Base-by-base conservation (phyloP, 2,329 filamentous ascomycete species). In the Ophiostoma sp. region DNA sequence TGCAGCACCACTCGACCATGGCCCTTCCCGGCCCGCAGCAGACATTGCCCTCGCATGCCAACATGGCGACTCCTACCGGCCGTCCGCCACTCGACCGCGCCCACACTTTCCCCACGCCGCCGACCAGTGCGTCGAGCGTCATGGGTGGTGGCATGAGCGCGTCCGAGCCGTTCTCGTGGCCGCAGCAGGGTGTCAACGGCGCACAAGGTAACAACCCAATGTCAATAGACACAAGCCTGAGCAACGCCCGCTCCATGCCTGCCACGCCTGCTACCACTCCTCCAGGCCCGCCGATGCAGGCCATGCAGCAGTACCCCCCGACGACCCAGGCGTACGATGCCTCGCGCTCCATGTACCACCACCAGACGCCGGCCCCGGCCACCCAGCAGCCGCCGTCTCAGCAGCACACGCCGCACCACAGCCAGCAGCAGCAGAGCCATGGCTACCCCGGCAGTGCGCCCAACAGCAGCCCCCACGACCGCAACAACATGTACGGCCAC, bases 91-190 rank as follows among this genome's bases (percentile, higher is more conserved):
- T 97, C 50, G 95, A 98, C 76, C 90, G 95, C 70, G 92, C 94
- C 19, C 93, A 97, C 81, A 97, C 94, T 1, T 98, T 98, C 82
- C 95, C 95, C 3, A 98, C 95, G 3, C 95, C 95, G 48, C 95
- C 95, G 1, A 93, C 95, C 0, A 98, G 93, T 81, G 93, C 94
- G n/a, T 96, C 94, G 0, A 93, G 94, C 82, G 89, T 97, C 63
- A 94, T 91, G 83, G 87, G 84, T 12, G 86, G 84, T 11, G 83
- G 88, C 75, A 93, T 97, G 87, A 90, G 90, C 63, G 88, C 88
- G 76, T 90, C 92, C 52, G 92, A 93, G 45, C 92, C 88, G 55
- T 97, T 95, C 81, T 92, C 95, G 80, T 98, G 95, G 93, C 87
- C 83, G 45, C 85, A 86, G 73, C 88, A 82, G 79, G 87, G 87